Percentiles rank a stretch among this genome's conserved stretches.
These are phyloP conservation scores for Uronychia binucleata DNA, from an alignment of 73 alveolate species.

Conservation along the genomic window DNA sequence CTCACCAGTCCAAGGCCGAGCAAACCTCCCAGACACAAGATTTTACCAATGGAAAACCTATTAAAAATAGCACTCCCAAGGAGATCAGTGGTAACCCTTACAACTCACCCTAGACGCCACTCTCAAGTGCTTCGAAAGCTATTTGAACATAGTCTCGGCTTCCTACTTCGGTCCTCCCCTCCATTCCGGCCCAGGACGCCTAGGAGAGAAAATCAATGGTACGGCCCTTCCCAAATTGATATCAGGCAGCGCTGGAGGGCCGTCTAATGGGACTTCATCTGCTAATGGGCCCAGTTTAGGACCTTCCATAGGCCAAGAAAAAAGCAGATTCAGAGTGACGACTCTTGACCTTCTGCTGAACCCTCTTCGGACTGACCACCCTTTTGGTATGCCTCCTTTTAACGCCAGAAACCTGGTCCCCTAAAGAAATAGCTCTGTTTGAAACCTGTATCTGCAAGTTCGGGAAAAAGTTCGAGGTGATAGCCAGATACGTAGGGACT, in stretches of 20 bases:
- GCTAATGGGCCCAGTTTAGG: no score
- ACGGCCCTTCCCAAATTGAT: no score
- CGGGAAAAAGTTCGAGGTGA: conserved; percentile 31
- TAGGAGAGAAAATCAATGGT: conserved; percentile 6
- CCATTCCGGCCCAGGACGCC: conserved; percentile 4
- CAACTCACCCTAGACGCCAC: conserved; percentile 13
- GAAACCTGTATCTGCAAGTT: conserved; percentile 50
- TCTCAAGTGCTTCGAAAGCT: conserved; percentile 32
- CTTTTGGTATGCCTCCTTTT: conserved; percentile 33
- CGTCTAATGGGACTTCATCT: no score
- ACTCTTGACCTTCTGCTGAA: conserved; percentile 40
- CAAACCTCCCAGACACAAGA: background rate
- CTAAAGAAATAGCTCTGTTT: conserved; percentile 61
- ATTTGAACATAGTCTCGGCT: conserved; percentile 20
- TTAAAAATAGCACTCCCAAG: background rate
- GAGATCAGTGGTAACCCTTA: conserved; percentile 26
- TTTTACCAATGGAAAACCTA: background rate
- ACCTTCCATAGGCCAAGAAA: background rate
- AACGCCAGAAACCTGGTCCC: conserved; percentile 47
- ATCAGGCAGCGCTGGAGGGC: no score
- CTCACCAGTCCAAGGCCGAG: background rate
- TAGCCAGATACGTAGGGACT: conserved; percentile 22
- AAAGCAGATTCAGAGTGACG: conserved; percentile 20
- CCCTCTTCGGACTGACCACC: conserved; percentile 51
- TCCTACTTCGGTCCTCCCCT: conserved; percentile 28